These are phyloP conservation scores for Leucoagaricus sp. DNA, from an alignment of 1,284 basidiomycete genomes.

Conservation along the genomic window DNA sequence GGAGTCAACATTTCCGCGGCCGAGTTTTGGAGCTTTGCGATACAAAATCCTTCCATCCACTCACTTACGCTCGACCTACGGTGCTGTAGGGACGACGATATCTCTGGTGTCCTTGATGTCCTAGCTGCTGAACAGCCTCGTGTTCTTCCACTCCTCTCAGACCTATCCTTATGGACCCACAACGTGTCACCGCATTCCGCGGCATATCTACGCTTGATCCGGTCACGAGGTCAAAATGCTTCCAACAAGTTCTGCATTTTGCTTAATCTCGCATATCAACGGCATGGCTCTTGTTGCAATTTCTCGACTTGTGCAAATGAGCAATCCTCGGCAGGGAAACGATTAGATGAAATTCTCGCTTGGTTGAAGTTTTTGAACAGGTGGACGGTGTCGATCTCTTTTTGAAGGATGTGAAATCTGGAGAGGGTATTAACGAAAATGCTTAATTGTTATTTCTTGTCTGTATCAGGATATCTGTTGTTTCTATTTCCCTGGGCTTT, in stretches of 20 bases:
- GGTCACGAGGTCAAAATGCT: neutral
- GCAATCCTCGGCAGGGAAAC: neutral
- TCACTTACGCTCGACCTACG: constrained; percentile 8
- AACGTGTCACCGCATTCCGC: constrained; percentile 1
- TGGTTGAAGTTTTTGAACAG: neutral
- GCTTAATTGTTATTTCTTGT: too few relatives aligned
- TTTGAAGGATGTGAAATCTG: constrained; percentile 4
- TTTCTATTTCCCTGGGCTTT: neutral
- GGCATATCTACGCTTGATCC: neutral
- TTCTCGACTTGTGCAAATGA: neutral
- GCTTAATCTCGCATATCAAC: constrained; percentile 9
- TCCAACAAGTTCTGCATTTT: neutral
- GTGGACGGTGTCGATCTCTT: neutral
- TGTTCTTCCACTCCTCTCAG: neutral
- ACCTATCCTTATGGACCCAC: constrained; percentile 5
- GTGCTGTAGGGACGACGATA: neutral
- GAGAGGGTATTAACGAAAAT: constrained; percentile 3
- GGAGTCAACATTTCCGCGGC: constrained; percentile 2
- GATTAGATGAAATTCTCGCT: constrained; percentile 6
- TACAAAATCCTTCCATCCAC: neutral
- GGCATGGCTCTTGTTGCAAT: constrained; percentile 10
- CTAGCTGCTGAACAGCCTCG: neutral
- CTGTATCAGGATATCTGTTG: too few relatives aligned
- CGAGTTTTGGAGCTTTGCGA: neutral
- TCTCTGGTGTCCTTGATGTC: neutral